Conservation (phyloP, 2,329 filamentous ascomycete genomes). For the Talaromyces sp. region DNA sequence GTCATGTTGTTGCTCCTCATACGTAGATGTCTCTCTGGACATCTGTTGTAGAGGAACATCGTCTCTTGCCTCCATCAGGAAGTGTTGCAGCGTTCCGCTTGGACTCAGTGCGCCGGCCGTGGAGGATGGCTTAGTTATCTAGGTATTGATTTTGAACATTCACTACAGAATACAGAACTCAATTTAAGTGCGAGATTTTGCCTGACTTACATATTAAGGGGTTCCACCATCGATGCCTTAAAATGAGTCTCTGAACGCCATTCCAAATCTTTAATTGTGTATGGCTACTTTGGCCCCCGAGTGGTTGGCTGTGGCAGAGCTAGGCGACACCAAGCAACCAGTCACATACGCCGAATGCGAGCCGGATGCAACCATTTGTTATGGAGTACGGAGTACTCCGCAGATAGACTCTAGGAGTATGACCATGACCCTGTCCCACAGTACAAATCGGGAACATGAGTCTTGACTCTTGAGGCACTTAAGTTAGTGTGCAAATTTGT, state of each 20-base stretch:
- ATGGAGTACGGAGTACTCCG: too few species aligned
- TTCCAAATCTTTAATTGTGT: neutral
- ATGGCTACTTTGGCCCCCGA: neutral
- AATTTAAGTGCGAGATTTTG: too few species aligned
- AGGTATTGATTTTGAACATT: too few species aligned
- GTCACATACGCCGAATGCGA: neutral
- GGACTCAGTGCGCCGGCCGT: neutral
- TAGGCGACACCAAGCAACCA: neutral
- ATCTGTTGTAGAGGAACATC: neutral
- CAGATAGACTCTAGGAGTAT: too few species aligned
- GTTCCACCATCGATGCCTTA: neutral
- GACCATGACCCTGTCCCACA: too few species aligned
- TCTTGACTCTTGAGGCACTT: too few species aligned
- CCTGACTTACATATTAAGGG: too few species aligned
- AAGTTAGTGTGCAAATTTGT: too few species aligned
- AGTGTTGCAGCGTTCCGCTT: neutral
- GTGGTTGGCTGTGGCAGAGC: neutral
- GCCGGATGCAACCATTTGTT: neutral
- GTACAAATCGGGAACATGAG: too few species aligned
- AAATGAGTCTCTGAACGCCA: neutral
- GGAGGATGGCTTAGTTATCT: neutral
- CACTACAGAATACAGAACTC: too few species aligned
- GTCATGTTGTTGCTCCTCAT: neutral
- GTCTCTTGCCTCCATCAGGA: slow-evolving; percentile 4
- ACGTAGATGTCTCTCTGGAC: neutral